A percentile compares a stretch with the other conserved stretches of the same genome.
Evolutionary conservation across 495 filamentous ascomycete species (phyloP).

Genomic region (Hyphodiscus hymeniophilus): DNA sequence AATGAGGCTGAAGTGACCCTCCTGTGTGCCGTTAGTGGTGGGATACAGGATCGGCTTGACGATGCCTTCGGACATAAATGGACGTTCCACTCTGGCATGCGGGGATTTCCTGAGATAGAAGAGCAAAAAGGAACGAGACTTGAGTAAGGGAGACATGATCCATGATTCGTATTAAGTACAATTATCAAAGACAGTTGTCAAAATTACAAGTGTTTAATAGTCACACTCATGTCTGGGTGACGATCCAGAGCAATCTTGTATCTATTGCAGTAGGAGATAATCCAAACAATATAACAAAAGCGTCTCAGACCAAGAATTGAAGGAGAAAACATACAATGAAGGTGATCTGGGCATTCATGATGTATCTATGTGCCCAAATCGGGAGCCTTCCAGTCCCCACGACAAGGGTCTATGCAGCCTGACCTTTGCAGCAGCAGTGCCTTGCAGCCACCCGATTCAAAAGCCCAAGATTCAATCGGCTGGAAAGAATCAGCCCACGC

Average conservation of each 20-base stretch:
- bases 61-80: slow-evolving; percentile 13
- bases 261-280: neutral
- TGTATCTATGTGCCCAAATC: slow-evolving; percentile 20
- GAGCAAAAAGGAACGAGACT: slow-evolving; percentile 16
- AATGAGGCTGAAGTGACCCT: slow-evolving; percentile 78
- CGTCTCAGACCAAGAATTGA: neutral
- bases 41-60: slow-evolving; percentile 11
- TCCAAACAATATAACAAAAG: neutral
- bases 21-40: slow-evolving; percentile 44
- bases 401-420: slow-evolving; percentile 22
- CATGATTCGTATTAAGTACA: slow-evolving; percentile 8
- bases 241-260: neutral
- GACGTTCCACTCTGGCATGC: slow-evolving; percentile 8
- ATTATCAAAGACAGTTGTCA: neutral
- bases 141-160: slow-evolving; percentile 14
- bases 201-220: neutral
- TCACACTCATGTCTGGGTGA: neutral
- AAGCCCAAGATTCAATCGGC: slow-evolving; percentile 1
- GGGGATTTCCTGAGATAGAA: slow-evolving; percentile 17
- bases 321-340: slow-evolving; percentile 39
- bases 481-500: neutral
- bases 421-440: slow-evolving; percentile 17
- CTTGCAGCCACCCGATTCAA: slow-evolving; percentile 19
- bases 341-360: slow-evolving; percentile 47
- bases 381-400: slow-evolving; percentile 8